Base-by-base conservation (phyloP, 1,139 yeast species). In the Candida pseudoviswanathii region DNA sequence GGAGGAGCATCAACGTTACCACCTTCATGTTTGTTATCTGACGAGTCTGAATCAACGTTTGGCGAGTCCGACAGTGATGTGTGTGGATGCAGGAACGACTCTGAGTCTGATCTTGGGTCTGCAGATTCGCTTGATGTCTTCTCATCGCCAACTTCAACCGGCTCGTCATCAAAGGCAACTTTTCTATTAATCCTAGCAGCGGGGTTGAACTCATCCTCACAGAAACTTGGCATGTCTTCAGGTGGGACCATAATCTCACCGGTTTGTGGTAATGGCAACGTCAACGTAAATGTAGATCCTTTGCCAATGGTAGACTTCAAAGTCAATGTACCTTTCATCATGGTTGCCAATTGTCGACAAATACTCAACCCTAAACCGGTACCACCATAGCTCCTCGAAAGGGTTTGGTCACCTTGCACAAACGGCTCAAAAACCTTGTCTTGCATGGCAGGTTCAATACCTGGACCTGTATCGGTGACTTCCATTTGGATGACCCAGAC, bases 341-440 rank as follows among this genome's bases (percentile, higher is more conserved):
- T 85, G 34, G 80, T 81, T 1, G 97, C 96, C 54, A 94, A 77
- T 67, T 94, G 97, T 52, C 92, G 80, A 67, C 97, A 92, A 63
- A 94, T 92, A 0, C 97, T 89, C 44, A 94, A 77, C 2, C 99
- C 99, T 48, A 94, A 75, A 6, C 99, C 99, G 0, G 97, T 91
- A 57, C 99, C 99, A 50, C 97, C 97, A 63, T 89, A 88, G 48
- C 92, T 89, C 64, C 97, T 77, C 2, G 96, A 87, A 36, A 92
- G 76, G 0, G 97, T 91, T 66, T 92, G 97, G 61, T 94, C 98
- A 41, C 98, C 98, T 68, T 92, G 99, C 31, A 90, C 90, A 71
- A 94, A 94, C 2, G 97, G 97, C 63, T 94, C 97, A 68, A 94
- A 94, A 1, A 94, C 94, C 56, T 86, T 85, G 44, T 86, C 86